These are phyloP conservation scores for Yarrowia hollandica DNA, from an alignment of 805 yeast species.

Conservation along the genomic window DNA sequence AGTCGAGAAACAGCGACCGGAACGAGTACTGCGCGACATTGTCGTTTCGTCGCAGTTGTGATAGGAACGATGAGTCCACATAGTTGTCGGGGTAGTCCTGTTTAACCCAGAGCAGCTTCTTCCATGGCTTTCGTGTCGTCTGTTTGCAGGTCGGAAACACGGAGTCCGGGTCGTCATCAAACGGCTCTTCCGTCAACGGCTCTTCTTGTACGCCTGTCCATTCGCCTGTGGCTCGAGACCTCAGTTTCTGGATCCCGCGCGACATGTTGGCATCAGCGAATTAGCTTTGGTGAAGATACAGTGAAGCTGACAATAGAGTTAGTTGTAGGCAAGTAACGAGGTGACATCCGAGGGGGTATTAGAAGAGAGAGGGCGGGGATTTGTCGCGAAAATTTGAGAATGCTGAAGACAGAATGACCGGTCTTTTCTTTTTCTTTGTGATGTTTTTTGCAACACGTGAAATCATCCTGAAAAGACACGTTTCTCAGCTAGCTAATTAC, in stretches of 20 bases:
- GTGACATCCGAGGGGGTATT: not conserved
- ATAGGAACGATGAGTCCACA: conserved; percentile 78
- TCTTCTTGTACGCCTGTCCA: conserved; percentile 10
- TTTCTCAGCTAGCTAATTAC: no score
- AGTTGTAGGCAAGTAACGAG: not conserved
- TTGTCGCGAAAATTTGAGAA: no score
- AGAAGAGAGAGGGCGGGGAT: no score
- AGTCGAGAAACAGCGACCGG: conserved; percentile 65
- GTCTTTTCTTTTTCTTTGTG: no score
- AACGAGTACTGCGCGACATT: conserved; percentile 69
- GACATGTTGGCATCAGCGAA: conserved; percentile 17
- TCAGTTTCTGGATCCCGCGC: conserved; percentile 21
- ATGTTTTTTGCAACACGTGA: no score
- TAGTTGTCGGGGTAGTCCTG: conserved; percentile 92
- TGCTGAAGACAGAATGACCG: no score
- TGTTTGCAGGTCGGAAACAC: conserved; percentile 1
- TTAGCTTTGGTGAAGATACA: conserved; percentile 1
- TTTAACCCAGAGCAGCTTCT: conserved; percentile 76
- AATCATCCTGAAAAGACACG: no score
- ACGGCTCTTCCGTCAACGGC: not conserved
- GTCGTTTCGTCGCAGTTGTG: conserved; percentile 73
- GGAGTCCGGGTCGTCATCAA: not conserved
- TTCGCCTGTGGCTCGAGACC: conserved; percentile 25
- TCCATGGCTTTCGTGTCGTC: conserved; percentile 56
- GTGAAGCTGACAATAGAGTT: not conserved